Evolutionary conservation across 2,329 filamentous ascomycete species (phyloP), one percentile per base, ranked within the genome.

Genomic region (Aspergillus hiratsukae): DNA sequence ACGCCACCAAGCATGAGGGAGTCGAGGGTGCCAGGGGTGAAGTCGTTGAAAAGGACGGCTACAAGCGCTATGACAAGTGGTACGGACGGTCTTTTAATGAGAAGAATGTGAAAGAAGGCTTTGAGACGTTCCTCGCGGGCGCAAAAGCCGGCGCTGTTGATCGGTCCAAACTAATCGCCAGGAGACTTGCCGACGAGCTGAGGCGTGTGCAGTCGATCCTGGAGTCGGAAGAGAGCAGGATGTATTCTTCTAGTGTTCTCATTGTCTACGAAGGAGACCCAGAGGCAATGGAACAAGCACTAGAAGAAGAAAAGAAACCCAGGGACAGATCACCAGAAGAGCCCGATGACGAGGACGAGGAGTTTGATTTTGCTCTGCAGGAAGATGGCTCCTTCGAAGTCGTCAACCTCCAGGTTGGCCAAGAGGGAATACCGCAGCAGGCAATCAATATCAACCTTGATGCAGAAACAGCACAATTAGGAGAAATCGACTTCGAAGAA

Each of bases 181-280:
- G 61, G 43, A 68, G 79, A 48, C 55, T 80, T 17, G 64, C 74
- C 1, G 67, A 72, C 19, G 72, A 79, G 59, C 58, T 83, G 48
- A 71, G 68, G 52, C 68, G 68, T 14, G 66, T 83, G 6, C 77
- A 79, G 60, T 72, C 72, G 49, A 78, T 80, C 4, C 69, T 83
- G 8, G 80, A 84, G 62, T 72, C 77, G 0, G 74, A 82, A 50
- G 86, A 88, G 71, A 86, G 82, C 65, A 76, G 85, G 50, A 88
- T 88, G 85, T 88, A 87, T 68, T 84, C 83, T 14, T 79, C 85
- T 0, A 87, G 83, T 63, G 76, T 88, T 17, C 68, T 88, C 49
- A 80, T 88, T 40, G 82, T 87, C 14, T 88, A 87, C 62, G 86
- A 88, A 70, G 86, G 86, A 6, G 83, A 88, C 61, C 72, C 76